phyloP scores from a whole-genome alignment of 441 rosid species.

The Croton setiger region DNA sequence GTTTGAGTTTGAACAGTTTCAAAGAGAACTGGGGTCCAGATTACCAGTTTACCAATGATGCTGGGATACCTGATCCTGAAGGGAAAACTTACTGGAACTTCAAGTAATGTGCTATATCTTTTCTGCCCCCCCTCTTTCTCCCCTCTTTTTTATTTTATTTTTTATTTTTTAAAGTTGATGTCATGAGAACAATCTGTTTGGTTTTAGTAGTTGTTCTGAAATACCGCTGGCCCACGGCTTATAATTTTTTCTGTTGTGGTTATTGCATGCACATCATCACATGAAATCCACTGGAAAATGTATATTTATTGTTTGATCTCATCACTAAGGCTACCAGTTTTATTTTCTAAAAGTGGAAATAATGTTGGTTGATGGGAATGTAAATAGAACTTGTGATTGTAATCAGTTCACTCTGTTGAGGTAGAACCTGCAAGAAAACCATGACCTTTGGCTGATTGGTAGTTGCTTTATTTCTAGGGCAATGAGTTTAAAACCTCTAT shows the following conservation, averaged over 20 bases:
- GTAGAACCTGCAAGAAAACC: too few species aligned
- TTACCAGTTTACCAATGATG: slow-evolving; percentile 79
- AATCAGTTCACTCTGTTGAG: not conserved
- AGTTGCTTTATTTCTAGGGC: not conserved
- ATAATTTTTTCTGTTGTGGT: not conserved
- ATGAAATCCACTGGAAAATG: not conserved
- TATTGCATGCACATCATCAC: not conserved
- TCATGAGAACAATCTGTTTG: not conserved
- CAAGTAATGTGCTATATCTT: slow-evolving; percentile 42
- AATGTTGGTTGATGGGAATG: not conserved
- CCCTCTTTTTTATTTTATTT: not conserved
- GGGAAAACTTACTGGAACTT: slow-evolving; percentile 80
- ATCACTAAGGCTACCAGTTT: not conserved
- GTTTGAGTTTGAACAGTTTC: slow-evolving; percentile 69
- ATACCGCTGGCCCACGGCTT: not conserved
- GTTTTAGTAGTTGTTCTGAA: not conserved
- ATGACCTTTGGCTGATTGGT: not conserved
- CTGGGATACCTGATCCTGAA: slow-evolving; percentile 77
- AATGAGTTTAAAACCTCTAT: not conserved
- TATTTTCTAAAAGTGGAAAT: not conserved
- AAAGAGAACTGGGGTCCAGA: slow-evolving; percentile 85
- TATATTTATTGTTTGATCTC: not conserved
- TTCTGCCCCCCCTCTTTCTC: too few species aligned
- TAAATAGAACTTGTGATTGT: not conserved
- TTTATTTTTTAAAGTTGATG: slow-evolving; percentile 13